Base-by-base conservation (phyloP, 2,329 filamentous ascomycete species). In the Claviceps sp. region DNA sequence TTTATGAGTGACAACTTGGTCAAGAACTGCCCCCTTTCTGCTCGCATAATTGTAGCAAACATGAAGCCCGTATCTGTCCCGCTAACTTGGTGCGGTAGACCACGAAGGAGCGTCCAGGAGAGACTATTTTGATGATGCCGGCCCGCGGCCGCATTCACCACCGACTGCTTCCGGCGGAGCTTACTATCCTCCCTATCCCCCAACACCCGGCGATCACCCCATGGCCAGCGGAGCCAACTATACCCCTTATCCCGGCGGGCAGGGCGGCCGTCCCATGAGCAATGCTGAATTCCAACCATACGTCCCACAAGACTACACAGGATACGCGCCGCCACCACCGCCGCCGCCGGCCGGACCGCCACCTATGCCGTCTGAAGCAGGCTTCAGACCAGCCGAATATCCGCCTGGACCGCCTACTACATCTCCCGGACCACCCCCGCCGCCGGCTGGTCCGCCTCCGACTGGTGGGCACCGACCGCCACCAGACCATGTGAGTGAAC, bases 131-230 rank as follows among this genome's bases (percentile, higher is more conserved):
- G 61, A 68, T 42, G 60, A 65, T 50, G 60, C 62, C 38, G 61
- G 63, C 47, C 61, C 61, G 40, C 68, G 67, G 11, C 64, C 68
- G 4, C 68, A 69, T 5, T 77, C 75, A 2, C 75, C 74, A 0
- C 71, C 72, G 3, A 73, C 68, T 50, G 73, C 73, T 4, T 77
- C 74, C 2, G 75, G 74, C n/a, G 74, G 74, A 13, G 69, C 70
- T 16, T 76, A 69, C 58, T 75, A 73, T 53, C 71, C 70, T 3
- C 70, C 71, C 2, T 69, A 70, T 47, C 67, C 68, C 6, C 58
- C 54, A 52, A 68, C 53, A 23, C 64, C 56, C 37, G 61, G 58
- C 48, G 52, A 37, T 9, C 36, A 17, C 16, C 56, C 57, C 2
- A 53, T 55, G 11, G 49, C 50, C 9, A 53, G 50, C 39, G 54